Evolutionary conservation across 768 basidiomycete genomes (phyloP), one percentile per base, ranked within the genome.

Genomic region (Collybiopsis confluens): DNA sequence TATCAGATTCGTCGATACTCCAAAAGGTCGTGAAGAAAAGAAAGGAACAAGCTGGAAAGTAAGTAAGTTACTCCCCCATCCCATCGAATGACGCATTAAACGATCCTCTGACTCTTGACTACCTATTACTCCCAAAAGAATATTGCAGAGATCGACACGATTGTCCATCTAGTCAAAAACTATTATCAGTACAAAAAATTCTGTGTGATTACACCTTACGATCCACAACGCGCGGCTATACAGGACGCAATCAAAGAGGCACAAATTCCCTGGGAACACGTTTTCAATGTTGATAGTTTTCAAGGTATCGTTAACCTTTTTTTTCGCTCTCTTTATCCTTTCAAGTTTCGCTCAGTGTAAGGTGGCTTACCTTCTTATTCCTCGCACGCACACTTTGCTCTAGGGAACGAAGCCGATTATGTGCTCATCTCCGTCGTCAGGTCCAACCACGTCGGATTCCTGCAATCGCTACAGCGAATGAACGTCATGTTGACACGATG

Each of bases 401-500:
- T 54, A 80, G 80, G 81, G 0, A 82, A 82, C 55, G 81, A 82
- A 64, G 72, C 68, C 4, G 69, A 75, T 35, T 80, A 70, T 54
- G 70, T 82, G 7, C 60, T 82, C 7, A 60, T 83, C 1, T 81
- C 80, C 3, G 67, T 74, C 20, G 79, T 81, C 6, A 70, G 81
- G 23, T 75, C 80, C 0, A 58, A 60, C 2, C 45, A 51, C 11
- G 65, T 73, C 3, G 81, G 81, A 0, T 83, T 83, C 63, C 64
- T 82, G 23, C 60, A 61, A 4, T 73, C 73, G 1, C 43, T 56
- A 23, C 69, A 76, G 16, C 70, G 81, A 33, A 70, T 77, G 66
- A 83, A 83, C 56, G 81, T 82, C 44, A 69, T 80, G 70, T 68
- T 81, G 6, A 73, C 81, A 11, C 66, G 81, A 20, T 80, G 76